Evolutionary conservation across 805 yeast genomes (phyloP).

Genomic region (Yueomyces sp.): DNA sequence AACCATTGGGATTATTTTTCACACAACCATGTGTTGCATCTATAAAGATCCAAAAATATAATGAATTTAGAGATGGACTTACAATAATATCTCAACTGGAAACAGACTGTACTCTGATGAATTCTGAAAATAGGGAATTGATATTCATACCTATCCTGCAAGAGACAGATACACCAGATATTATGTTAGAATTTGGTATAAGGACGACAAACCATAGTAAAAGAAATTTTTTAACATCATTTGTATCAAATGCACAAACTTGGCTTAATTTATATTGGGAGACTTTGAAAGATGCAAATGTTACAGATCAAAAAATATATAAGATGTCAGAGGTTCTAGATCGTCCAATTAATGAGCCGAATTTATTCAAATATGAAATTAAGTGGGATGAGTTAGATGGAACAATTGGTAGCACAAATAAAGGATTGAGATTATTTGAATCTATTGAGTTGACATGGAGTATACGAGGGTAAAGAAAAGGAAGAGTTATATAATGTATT

Average conservation of each 20-base stretch:
- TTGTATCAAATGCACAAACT: conserved; percentile 17
- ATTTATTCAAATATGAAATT: conserved; percentile 5
- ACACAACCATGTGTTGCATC: conserved; percentile 4
- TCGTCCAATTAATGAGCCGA: conserved; percentile 7
- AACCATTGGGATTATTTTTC: conserved; percentile 7
- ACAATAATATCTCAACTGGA: conserved; percentile 3
- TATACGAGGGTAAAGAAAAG: too few relatives aligned
- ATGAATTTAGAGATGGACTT: conserved; percentile 6
- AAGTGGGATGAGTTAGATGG: conserved; percentile 55
- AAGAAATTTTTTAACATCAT: background rate
- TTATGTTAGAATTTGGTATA: conserved; percentile 15
- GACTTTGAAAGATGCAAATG: conserved; percentile 12
- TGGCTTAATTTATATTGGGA: conserved; percentile 37
- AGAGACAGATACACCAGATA: conserved; percentile 7
- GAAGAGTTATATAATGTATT: too few relatives aligned
- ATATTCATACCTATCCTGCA: background rate
- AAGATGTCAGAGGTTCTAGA: conserved; percentile 6
- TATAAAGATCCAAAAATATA: conserved; percentile 13
- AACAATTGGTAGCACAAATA: conserved; percentile 41
- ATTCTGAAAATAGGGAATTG: background rate
- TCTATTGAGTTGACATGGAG: conserved; percentile 26
- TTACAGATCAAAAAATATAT: conserved; percentile 3
- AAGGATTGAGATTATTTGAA: conserved; percentile 44
- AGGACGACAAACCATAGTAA: conserved; percentile 1
- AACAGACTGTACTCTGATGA: background rate